Percentiles rank a stretch among this genome's conserved stretches.
phyloP scores from a whole-genome alignment of 441 rosid species.

The Dalechampia spathulata region DNA sequence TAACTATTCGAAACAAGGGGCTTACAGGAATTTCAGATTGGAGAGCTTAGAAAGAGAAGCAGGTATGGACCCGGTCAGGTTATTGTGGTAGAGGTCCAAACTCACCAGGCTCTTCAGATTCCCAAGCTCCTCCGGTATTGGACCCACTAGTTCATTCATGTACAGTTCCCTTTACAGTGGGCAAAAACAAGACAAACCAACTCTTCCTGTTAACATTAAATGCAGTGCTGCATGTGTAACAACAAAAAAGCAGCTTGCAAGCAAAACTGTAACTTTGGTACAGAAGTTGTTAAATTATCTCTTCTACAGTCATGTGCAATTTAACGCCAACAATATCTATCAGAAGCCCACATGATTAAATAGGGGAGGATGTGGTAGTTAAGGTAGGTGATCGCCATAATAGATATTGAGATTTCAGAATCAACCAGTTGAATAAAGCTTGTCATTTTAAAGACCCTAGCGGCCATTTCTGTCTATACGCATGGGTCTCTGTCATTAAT shows the following conservation, averaged over 20 bases:
- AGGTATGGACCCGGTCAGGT: constrained; percentile 54
- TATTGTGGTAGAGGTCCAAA: constrained; percentile 58
- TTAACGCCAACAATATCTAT: background rate
- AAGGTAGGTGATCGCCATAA: background rate
- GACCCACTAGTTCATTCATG: constrained; percentile 47
- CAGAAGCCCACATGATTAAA: too few species aligned
- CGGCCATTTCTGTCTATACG: background rate
- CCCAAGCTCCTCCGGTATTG: constrained; percentile 54
- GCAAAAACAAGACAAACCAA: constrained; percentile 13
- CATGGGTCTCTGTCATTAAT: background rate
- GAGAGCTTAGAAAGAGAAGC: constrained; percentile 52
- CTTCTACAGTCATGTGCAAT: background rate
- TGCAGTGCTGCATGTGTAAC: background rate
- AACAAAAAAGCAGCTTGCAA: background rate
- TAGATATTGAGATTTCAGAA: background rate
- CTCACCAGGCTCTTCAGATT: constrained; percentile 49
- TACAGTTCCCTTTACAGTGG: constrained; percentile 43
- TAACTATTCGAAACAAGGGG: too few species aligned
- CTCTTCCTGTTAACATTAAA: background rate
- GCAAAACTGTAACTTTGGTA: background rate
- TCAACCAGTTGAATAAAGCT: background rate
- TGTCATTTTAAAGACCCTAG: background rate
- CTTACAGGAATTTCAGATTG: constrained; percentile 57
- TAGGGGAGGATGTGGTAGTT: background rate
- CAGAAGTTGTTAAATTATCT: background rate